Evolutionary conservation across 2,329 filamentous ascomycete genomes (phyloP), one percentile per base, ranked within the genome.

Genomic region (Dendrostoma leiphaemia): DNA sequence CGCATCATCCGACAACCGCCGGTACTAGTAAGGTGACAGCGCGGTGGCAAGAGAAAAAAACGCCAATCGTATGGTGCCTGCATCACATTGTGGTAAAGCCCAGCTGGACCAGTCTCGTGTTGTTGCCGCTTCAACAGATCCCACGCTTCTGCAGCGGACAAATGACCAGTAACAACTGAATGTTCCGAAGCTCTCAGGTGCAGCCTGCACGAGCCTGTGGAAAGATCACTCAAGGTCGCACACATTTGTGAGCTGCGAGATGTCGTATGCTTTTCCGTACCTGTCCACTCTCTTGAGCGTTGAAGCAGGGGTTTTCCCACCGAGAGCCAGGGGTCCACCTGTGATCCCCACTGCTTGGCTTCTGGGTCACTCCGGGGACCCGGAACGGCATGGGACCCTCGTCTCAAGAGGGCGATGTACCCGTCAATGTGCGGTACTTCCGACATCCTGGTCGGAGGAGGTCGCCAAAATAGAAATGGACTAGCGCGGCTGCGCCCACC

Each of bases 381-480:
- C 55, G 52, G 55, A 48, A 57, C 44, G 28, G 19, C 51, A 55
- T 51, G 48, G 55, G 51, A 57, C 55, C 55, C 51, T 48, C 55
- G 55, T 55, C 55, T 40, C 55, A 38, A 38, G 47, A 35, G 54
- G 48, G 40, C 41, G 31, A 45, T 45, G 60, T 61, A 62, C 58
- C 56, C 54, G 45, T 58, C 49, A 48, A 31, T 24, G 37, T 6
- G 56, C 49, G 59, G 60, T 62, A 61, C 57, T 57, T 62, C 60
- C 57, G 57, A 48, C 49, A 51, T 53, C 51, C 47, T 37, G 43
- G 51, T 48, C 37, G 29, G 23, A 51, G 28, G 48, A 53, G 50
- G 57, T 58, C 60, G 60, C 68, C 68, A 64, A 67, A 71, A 66
- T 72, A 72, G 70, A 71, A 72, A 63, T 58, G 62, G 60, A 51